Base-by-base conservation (phyloP, 768 basidiomycete genomes). In the Boletus reticuloceps region DNA sequence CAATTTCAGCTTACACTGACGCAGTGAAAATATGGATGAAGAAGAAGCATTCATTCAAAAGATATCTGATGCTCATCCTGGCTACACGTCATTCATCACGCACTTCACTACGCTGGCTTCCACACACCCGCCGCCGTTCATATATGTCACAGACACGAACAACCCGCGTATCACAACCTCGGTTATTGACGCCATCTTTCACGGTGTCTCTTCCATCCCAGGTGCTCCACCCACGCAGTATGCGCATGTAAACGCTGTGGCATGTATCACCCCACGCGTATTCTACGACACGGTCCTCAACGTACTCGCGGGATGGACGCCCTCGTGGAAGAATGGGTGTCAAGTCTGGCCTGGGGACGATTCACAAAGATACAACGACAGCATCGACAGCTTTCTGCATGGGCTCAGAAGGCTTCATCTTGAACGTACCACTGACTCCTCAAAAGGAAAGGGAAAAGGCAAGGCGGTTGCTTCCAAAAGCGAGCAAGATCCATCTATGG, bases 261-360 rank as follows among this genome's bases (percentile, higher is more conserved):
- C 83, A 13, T 88, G 83, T 59, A 84, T 91, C 59, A 79, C 80
- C 0, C 66, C 82, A 6, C 78, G 84, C 7, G 61, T 91, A 6
- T 67, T 92, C 43, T 93, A 82, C 55, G 87, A 91, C 67, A 74
- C 81, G 1, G 73, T 83, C 8, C 70, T 92, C 51, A 86, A 91
- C 62, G 64, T 76, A 6, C 74, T 91, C 5, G 79, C 82, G 4
- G 67, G 68, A 11, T 85, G 83, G 81, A 72, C 67, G 14, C 76
- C 82, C 10, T 65, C 69, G 6, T 89, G 87, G 88, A 76, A 78
- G 22, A 71, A 79, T 7, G 87, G 85, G 14, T 85, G 84, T 56
- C 69, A 67, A 25, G 83, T 84, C 52, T 89, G 87, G 88, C 64
- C 66, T 10, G 61, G 72, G 9, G 65, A 71, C 6, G 74, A 72